Base-by-base conservation (phyloP, 768 basidiomycete genomes). In the Trametes gibbosa region DNA sequence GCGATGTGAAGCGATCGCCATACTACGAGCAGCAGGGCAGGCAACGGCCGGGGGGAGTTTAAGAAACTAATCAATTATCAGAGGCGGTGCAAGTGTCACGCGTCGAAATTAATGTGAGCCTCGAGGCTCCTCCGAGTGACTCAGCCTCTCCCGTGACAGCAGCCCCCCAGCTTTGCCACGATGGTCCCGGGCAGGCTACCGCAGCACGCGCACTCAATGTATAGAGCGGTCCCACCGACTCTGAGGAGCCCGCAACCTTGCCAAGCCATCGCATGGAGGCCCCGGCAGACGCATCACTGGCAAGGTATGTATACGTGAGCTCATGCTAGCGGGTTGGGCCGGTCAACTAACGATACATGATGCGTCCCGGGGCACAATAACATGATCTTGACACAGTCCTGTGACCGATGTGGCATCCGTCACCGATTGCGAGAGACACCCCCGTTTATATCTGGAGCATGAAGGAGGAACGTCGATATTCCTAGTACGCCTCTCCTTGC, bases 371-470 rank as follows among this genome's bases (percentile, higher is more conserved):
- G n/a, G n/a, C n/a, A n/a, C n/a, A n/a, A n/a, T n/a, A n/a, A 21
- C 42, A 21, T 43, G 17, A 9, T 17, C n/a, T 19, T 19, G 42
- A 43, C n/a, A 43, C 49, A 23, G 19, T 17, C 10, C 32, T 29
- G 23, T n/a, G 25, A 2, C 25, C 25, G 4, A 25, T 13, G 19
- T 52, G 19, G 23, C 9, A 6, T 17, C 43, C n/a, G n/a, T n/a
- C n/a, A n/a, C n/a, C n/a, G n/a, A n/a, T n/a, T 39, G 39, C 19
- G 32, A 43, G 12, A 56, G 63, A 10, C 63, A 65, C 43, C 50
- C 45, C 10, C 39, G 54, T 12, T 58, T 65, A 2, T 65, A 65
- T 41, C 55, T 65, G 24, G 58, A 65, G 19, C 46, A 64, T 49
- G 63, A 64, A 21, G 45, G 25, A 16, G 63, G 55, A 10, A 39